Evolutionary conservation across 495 filamentous ascomycete genomes (phyloP), one percentile per base, ranked within the genome.

Genomic region (Trichoderma parareesei): DNA sequence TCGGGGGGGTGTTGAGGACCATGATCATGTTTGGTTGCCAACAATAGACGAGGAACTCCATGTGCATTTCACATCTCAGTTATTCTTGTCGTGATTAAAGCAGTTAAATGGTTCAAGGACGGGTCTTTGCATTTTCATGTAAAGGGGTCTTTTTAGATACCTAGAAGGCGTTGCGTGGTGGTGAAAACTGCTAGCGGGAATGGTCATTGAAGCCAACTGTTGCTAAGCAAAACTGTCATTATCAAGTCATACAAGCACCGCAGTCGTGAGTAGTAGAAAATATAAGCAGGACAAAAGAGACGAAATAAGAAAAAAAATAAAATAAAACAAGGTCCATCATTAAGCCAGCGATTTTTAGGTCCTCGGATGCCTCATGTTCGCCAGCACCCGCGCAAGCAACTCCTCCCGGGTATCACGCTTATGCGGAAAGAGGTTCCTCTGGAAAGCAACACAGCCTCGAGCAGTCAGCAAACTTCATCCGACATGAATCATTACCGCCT

Each of bases 301-400:
- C 8, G 1, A 57, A 57, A 57, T 0, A 35, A 37, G 1, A 5
- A 35, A 6, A 11, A 11, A 41, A 41, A 16, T 20, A 16, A 16
- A 35, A 57, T 37, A 3, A 11, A 37, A 10, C 0, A 35, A 33
- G 11, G 27, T 27, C 14, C 5, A 57, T 11, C n/a, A 57, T 57
- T 8, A 27, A 27, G 27, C 27, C 27, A 27, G 2, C 27, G 27
- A 27, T 27, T 5, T 48, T 48, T 14, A 57, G 8, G 49, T 57
- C 20, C 49, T 8, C 6, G 49, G 49, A 13, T 37, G 20, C 38
- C 87, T 81, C 80, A 95, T 79, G 72, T 96, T 95, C 3, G 88
- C 87, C 75, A 83, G 88, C 13, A 98, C 84, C 67, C 91, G 79
- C 68, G 92, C 91, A 4, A 96, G 71, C 7, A 98, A 76, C 71